Evolutionary conservation across 1,284 basidiomycete genomes (phyloP).

Genomic region (Malassezia furfur): DNA sequence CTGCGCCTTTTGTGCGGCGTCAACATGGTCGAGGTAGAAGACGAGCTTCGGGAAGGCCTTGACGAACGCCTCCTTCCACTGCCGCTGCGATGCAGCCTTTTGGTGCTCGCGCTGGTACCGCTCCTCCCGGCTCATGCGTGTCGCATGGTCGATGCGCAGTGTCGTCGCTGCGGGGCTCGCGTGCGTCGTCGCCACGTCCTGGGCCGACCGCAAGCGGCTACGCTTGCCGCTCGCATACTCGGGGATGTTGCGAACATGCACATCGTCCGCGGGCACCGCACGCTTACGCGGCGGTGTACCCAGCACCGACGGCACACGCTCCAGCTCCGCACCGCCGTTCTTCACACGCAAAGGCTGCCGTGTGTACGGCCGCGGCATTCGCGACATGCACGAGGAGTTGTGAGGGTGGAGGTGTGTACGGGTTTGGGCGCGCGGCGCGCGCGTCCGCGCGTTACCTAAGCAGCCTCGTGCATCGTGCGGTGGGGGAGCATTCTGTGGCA

Average conservation of each 20-base stretch:
- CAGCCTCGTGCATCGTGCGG: conserved; percentile 2
- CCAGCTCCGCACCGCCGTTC: background rate
- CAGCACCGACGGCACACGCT: background rate
- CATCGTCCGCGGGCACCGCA: conserved; percentile 37
- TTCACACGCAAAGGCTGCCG: conserved; percentile 14
- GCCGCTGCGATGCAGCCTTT: conserved; percentile 23
- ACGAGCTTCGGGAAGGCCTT: conserved; percentile 40
- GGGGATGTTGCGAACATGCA: conserved; percentile 35
- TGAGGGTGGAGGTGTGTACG: conserved; percentile 14
- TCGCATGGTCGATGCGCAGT: conserved; percentile 25
- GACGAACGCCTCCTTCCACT: conserved; percentile 29
- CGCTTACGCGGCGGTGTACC: conserved; percentile 41
- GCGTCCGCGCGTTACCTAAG: background rate
- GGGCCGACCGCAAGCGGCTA: conserved; percentile 25
- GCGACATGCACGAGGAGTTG: conserved; percentile 11
- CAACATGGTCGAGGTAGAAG: conserved; percentile 43
- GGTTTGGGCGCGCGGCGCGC: background rate
- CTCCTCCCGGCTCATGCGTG: conserved; percentile 30
- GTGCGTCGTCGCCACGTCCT: background rate
- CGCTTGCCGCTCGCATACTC: conserved; percentile 12
- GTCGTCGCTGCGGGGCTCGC: conserved; percentile 21
- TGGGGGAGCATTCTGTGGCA: background rate
- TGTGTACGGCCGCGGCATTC: conserved; percentile 1
- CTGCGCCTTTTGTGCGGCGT: conserved; percentile 20
- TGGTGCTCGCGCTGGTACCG: conserved; percentile 25